phyloP scores from a whole-genome alignment of 805 yeast genomes.

The Saccharomycopsis javanensis region DNA sequence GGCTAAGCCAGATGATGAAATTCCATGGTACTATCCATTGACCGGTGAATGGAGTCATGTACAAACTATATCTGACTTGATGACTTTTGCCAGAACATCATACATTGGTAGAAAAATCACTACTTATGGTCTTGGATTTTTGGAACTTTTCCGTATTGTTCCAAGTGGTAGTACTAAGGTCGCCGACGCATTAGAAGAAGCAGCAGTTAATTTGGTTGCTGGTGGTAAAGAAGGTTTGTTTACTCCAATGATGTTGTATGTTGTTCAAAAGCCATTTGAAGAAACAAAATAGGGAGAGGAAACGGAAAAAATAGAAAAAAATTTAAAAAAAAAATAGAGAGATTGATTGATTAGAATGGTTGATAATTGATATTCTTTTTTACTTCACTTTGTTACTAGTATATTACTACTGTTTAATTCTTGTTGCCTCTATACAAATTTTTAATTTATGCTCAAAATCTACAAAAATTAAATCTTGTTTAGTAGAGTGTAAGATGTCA shows the following conservation, averaged over 20 bases:
- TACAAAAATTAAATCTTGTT: no score
- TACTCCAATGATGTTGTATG: conserved; percentile 96
- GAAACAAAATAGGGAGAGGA: conserved; percentile 4
- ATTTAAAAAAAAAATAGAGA: neutral
- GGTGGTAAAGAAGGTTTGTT: conserved; percentile 87
- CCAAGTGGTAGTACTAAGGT: conserved; percentile 90
- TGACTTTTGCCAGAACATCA: conserved; percentile 84
- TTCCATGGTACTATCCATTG: conserved; percentile 98
- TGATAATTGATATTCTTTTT: no score
- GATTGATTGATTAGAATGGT: no score
- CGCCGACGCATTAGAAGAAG: conserved; percentile 89
- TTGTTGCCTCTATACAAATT: no score
- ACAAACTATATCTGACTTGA: conserved; percentile 66
- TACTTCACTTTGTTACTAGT: no score
- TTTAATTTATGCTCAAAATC: no score
- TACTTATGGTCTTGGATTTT: conserved; percentile 63
- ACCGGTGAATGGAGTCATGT: conserved; percentile 88
- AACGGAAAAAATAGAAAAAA: neutral
- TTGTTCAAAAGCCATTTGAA: conserved; percentile 69
- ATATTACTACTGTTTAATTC: no score
- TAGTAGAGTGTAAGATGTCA: no score
- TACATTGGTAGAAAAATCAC: conserved; percentile 78
- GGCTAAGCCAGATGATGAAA: conserved; percentile 69
- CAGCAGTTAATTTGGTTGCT: conserved; percentile 87
- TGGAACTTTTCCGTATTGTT: conserved; percentile 81